phyloP scores from a whole-genome alignment of 2,329 filamentous ascomycete species.

The Leptographium procerum region DNA sequence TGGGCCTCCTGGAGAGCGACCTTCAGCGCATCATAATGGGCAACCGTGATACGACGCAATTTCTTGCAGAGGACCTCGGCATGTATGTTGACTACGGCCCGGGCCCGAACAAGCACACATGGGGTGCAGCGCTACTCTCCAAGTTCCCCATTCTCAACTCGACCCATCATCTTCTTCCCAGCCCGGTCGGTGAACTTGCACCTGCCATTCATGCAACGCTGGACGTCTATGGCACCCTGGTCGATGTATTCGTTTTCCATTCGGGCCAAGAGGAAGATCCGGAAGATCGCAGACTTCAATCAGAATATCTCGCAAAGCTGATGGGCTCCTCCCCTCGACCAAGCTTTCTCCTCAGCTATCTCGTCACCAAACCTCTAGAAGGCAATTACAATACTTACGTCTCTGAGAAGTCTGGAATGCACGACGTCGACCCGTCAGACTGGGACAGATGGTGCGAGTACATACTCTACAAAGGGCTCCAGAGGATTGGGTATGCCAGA shows the following conservation, averaged over 20 bases:
- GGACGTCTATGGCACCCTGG: constrained; percentile 76
- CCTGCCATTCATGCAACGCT: constrained; percentile 96
- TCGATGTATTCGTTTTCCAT: constrained; percentile 97
- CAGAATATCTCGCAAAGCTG: constrained; percentile 71
- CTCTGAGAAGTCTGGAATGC: constrained; percentile 76
- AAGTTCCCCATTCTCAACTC: constrained; percentile 98
- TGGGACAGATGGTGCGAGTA: constrained; percentile 99
- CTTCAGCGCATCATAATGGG: constrained; percentile 98
- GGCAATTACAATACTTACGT: constrained; percentile 98
- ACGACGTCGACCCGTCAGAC: constrained; percentile 82
- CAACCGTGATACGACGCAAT: constrained; percentile 92
- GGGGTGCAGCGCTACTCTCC: constrained; percentile 84
- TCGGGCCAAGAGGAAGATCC: constrained; percentile 95
- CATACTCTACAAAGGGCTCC: constrained; percentile 84
- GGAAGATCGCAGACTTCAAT: constrained; percentile 80
- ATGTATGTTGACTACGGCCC: constrained; percentile 99
- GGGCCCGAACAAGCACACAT: constrained; percentile 97
- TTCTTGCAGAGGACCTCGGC: constrained; percentile 86
- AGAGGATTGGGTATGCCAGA: constrained; percentile 77
- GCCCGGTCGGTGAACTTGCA: constrained; percentile 85
- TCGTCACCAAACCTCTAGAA: constrained; percentile 79
- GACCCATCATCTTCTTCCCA: constrained; percentile 88
- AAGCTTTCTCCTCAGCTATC: constrained; percentile 76
- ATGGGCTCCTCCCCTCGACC: constrained; percentile 79
- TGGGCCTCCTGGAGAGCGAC: constrained; percentile 89